Evolutionary conservation across 2,329 filamentous ascomycete genomes (phyloP).

Genomic region (Coniochaeta sp.): DNA sequence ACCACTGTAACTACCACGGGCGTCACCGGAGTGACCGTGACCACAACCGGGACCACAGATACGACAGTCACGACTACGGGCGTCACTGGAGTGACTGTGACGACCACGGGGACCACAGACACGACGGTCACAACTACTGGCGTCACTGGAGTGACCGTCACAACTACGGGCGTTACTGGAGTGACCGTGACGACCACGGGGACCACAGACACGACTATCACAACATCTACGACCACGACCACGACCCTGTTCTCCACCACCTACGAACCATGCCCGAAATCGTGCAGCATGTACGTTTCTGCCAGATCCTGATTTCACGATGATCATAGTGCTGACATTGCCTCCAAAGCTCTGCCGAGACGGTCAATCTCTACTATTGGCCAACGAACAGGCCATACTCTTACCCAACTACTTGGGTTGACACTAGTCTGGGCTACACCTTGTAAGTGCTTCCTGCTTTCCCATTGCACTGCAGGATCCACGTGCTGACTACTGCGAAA

Average conservation of each 20-base stretch:
- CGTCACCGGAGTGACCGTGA: conserved; percentile 8
- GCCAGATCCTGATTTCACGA: background rate
- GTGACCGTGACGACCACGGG: conserved; percentile 10
- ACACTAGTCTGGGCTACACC: conserved; percentile 20
- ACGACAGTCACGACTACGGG: conserved; percentile 11
- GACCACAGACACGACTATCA: conserved; percentile 5
- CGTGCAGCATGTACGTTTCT: conserved; percentile 22
- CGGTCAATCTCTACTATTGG: conserved; percentile 26
- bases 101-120: conserved; percentile 5
- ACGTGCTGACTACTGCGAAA: conserved; percentile 4
- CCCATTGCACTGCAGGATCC: background rate
- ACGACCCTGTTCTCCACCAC: conserved; percentile 15
- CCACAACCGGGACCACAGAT: conserved; percentile 6
- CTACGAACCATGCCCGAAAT: conserved; percentile 20
- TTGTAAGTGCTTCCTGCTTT: conserved; percentile 17
- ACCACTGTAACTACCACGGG: conserved; percentile 11
- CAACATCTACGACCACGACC: conserved; percentile 10
- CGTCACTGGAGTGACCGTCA: conserved; percentile 10
- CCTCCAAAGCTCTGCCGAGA: conserved; percentile 16
- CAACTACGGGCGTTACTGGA: conserved; percentile 8
- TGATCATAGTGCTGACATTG: conserved; percentile 6
- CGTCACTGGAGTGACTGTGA: conserved; percentile 8
- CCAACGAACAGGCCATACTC: conserved; percentile 21
- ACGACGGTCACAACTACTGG: conserved; percentile 8
- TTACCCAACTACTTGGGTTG: conserved; percentile 24